These are phyloP conservation scores for Erodium maritimum DNA, from an alignment of 345 rosid species.

Conservation along the genomic window DNA sequence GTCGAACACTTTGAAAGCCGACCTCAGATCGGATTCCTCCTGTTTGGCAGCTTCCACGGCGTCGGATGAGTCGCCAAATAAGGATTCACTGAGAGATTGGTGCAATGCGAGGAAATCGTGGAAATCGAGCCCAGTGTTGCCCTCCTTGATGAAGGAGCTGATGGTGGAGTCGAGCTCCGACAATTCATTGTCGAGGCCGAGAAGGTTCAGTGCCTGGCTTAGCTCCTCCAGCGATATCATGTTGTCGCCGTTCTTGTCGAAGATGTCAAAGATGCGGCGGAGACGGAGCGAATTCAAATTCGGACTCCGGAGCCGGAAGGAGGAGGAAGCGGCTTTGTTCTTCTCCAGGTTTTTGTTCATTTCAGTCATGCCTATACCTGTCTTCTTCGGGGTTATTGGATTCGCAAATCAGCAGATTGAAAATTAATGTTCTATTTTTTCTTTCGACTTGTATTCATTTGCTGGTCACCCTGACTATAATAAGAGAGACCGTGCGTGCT, in stretches of 20 bases:
- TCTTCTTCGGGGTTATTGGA: no score
- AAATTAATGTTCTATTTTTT: no score
- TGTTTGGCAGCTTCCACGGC: conserved; percentile 3
- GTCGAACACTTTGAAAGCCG: conserved; percentile 92
- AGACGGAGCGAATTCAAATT: conserved; percentile 63
- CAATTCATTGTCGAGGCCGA: conserved; percentile 55
- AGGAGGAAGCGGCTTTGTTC: no score
- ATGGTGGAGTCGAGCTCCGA: conserved; percentile 50
- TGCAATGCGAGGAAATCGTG: conserved; percentile 61
- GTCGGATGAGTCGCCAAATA: conserved; percentile 19
- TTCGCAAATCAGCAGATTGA: no score
- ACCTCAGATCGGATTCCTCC: conserved; percentile 66
- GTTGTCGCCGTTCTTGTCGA: conserved; percentile 73
- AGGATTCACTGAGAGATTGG: conserved; percentile 37
- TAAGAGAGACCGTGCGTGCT: no score
- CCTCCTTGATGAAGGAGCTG: conserved; percentile 39
- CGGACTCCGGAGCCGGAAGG: conserved; percentile 46
- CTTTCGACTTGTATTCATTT: no score
- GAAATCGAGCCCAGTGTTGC: conserved; percentile 39
- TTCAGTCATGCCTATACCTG: no score
- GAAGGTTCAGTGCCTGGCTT: conserved; percentile 44
- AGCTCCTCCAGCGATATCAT: conserved; percentile 56
- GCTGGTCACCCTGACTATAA: no score
- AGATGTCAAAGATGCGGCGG: conserved; percentile 61
- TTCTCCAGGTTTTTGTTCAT: no score